Base-by-base conservation (phyloP, 2,329 filamentous ascomycete genomes). In the Tolypocladium pustulatum region DNA sequence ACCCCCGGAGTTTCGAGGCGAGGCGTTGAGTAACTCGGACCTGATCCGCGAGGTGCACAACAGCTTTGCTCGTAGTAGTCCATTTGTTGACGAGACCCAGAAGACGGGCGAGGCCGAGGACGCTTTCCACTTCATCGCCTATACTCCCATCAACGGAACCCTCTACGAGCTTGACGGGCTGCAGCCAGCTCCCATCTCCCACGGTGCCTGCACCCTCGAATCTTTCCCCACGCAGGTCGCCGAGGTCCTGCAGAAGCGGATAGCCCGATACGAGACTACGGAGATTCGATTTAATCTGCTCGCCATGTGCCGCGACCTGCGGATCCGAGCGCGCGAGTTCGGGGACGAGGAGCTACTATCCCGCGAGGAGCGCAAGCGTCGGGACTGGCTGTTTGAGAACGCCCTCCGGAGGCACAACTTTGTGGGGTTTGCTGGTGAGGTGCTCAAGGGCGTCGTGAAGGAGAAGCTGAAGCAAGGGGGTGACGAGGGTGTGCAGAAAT, bases 271-370 rank as follows among this genome's bases (percentile, higher is more conserved):
- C 73, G 91, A 91, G 20, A 78, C 84, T 22, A 82, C 85, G 1
- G 94, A 99, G 79, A 97, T 97, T 62, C 83, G 91, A 52, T 99
- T 99, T 79, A 99, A 99, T 73, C 80, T 99, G 57, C 83, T 99
- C 71, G 94, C 93, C 52, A 92, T 96, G 82, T 90, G 93, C 65
- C 81, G 87, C 63, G 94, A 99, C 75, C 77, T 92, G 69, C 81
- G 94, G 51, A 78, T 89, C 53, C 80, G 84, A 55, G 93, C 93
- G 37, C 79, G 81, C 59, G 90, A 95, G 72, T 84, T 94, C 63
- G 92, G 92, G 53, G 94, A 99, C 74, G 71, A 76, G 51, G 92
- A 96, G 69, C 78, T 86, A 72, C 74, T 97, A 64, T 85, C 84
- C 64, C 79, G 87, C 57, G 92, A 97, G 79, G 84, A 93, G 76